These are phyloP conservation scores for Microcyclospora tardicrescens DNA, from an alignment of 2,329 filamentous ascomycete genomes.

Conservation along the genomic window DNA sequence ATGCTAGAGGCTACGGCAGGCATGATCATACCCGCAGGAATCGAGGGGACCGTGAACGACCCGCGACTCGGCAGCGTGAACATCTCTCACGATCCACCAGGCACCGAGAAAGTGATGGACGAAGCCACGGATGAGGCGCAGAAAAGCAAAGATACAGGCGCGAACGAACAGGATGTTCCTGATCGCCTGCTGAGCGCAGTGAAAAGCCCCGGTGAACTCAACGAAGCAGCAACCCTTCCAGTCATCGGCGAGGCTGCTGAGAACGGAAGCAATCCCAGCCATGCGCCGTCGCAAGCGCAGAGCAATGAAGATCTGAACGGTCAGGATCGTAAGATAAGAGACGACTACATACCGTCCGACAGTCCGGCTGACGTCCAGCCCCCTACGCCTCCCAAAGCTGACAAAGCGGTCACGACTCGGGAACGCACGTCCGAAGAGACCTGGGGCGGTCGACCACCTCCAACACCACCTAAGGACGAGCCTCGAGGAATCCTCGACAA, in stretches of 20 bases:
- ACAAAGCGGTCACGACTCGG: slow-evolving; percentile 8
- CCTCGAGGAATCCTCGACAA: slow-evolving; percentile 15
- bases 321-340: slow-evolving; percentile 10
- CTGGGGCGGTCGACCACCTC: slow-evolving; percentile 25
- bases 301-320: slow-evolving; percentile 12
- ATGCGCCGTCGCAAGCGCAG: slow-evolving; percentile 11
- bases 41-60: slow-evolving; percentile 22
- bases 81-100: slow-evolving; percentile 15
- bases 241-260: slow-evolving; percentile 88
- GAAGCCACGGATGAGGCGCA: slow-evolving; percentile 50
- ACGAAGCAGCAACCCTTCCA: slow-evolving; percentile 52
- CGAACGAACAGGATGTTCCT: slow-evolving; percentile 44
- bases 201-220: slow-evolving; percentile 45
- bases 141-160: slow-evolving; percentile 40
- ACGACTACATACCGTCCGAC: slow-evolving; percentile 15
- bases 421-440: slow-evolving; percentile 9
- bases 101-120: slow-evolving; percentile 43
- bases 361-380: slow-evolving; percentile 18
- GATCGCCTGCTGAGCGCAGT: slow-evolving; percentile 48
- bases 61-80: slow-evolving; percentile 28
- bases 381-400: slow-evolving; percentile 21
- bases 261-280: slow-evolving; percentile 43
- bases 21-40: slow-evolving; percentile 9
- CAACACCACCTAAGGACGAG: slow-evolving; percentile 33
- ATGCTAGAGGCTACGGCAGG: slow-evolving; percentile 13